A percentile compares a stretch with the other conserved stretches of the same genome.
These are phyloP conservation scores for Globisporangium orthogonon DNA, from an alignment of 352 stramenopile species.

Conservation along the genomic window DNA sequence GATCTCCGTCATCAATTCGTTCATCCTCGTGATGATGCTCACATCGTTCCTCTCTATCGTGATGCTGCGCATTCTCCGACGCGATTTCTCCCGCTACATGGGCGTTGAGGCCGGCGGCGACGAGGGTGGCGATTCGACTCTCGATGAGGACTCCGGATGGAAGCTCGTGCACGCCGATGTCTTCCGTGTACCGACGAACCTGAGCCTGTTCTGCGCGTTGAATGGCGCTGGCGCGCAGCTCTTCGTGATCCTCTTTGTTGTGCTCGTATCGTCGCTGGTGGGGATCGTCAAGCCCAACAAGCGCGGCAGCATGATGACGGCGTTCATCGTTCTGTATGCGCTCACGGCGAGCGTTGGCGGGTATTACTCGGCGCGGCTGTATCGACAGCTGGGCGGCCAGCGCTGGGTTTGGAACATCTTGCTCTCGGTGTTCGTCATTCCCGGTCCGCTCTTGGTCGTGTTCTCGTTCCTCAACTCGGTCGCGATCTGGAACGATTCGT, in stretches of 20 bases:
- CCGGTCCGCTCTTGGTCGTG: conserved; percentile 84
- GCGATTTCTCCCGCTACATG: conserved; percentile 97
- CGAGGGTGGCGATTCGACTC: conserved; percentile 53
- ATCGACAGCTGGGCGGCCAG: conserved; percentile 90
- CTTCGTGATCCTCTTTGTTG: conserved; percentile 88
- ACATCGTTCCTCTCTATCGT: conserved; percentile 95
- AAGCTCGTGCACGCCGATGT: conserved; percentile 99
- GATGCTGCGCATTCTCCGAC: conserved; percentile 96
- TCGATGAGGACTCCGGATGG: conserved; percentile 97
- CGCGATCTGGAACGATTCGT: conserved; percentile 93
- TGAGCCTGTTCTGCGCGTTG: conserved; percentile 90
- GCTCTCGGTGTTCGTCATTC: conserved; percentile 89
- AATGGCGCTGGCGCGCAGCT: conserved; percentile 93
- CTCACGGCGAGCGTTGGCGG: conserved; percentile 92
- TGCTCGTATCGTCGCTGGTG: conserved; percentile 90
- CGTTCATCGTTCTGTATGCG: conserved; percentile 93
- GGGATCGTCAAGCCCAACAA: conserved; percentile 92
- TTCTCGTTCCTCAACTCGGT: conserved; percentile 96
- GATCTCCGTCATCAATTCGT: conserved; percentile 98
- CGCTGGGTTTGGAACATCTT: conserved; percentile 96
- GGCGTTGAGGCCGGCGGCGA: conserved; percentile 89
- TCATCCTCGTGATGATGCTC: conserved; percentile 97
- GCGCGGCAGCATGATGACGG: conserved; percentile 89
- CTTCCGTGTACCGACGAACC: conserved; percentile 93
- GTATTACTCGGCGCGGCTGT: conserved; percentile 90